Evolutionary conservation across 2,329 filamentous ascomycete species (phyloP).

Genomic region (Tolypocladium endophyticum): DNA sequence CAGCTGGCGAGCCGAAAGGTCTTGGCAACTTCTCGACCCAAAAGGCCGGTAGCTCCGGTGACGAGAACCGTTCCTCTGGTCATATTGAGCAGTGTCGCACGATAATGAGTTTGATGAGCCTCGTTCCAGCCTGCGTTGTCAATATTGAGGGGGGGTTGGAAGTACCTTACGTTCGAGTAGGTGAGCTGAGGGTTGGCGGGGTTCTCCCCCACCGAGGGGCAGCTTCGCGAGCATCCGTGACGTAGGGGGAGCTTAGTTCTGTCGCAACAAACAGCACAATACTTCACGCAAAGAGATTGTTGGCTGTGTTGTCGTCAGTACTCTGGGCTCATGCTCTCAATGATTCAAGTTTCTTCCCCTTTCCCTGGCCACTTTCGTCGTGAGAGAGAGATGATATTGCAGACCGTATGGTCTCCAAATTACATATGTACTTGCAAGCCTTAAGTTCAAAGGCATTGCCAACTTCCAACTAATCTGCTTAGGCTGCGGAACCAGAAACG

Average conservation of each 20-base stretch:
- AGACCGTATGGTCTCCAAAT: too few relatives aligned
- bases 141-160: background rate
- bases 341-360: too few relatives aligned
- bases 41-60: constrained; percentile 75
- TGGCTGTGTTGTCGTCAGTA: background rate
- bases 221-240: background rate
- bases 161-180: background rate
- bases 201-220: background rate
- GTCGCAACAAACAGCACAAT: background rate
- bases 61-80: constrained; percentile 48
- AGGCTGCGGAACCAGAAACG: too few relatives aligned
- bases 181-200: background rate
- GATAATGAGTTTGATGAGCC: too few relatives aligned
- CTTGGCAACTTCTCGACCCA: constrained; percentile 68
- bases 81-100: constrained; percentile 7
- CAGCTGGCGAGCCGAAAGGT: constrained; percentile 55
- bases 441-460: too few relatives aligned
- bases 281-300: background rate
- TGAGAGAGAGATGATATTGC: too few relatives aligned
- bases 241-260: background rate
- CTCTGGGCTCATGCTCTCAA: background rate
- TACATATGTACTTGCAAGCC: too few relatives aligned
- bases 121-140: background rate
- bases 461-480: too few relatives aligned
- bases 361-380: too few relatives aligned